These are phyloP conservation scores for Verticillium isaacii DNA, from an alignment of 2,329 filamentous ascomycete genomes.

Conservation along the genomic window DNA sequence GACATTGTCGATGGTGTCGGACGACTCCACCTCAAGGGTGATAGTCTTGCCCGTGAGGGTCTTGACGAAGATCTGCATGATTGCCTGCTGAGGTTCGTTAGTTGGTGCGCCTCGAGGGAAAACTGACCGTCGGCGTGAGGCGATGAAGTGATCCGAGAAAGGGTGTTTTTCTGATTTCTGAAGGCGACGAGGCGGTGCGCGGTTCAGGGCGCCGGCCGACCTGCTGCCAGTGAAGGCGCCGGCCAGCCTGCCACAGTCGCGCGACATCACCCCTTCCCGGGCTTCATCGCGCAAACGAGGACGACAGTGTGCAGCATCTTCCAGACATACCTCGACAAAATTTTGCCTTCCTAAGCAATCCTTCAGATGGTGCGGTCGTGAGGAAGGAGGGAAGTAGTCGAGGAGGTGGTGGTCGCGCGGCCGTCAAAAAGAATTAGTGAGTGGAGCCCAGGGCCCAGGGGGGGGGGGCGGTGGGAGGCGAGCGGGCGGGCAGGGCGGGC, in stretches of 20 bases:
- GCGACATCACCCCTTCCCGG: not conserved
- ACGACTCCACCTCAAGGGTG: constrained; percentile 99
- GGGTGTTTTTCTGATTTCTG: not conserved
- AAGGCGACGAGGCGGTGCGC: not conserved
- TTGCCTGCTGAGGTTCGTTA: constrained; percentile 51
- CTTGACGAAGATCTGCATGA: constrained; percentile 75
- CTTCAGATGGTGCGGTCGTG: constrained; percentile 43
- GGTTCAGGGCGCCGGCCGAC: not conserved
- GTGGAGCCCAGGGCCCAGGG: not conserved
- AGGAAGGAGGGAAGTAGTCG: not conserved
- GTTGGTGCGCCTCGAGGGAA: constrained; percentile 11
- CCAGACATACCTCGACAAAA: constrained; percentile 59
- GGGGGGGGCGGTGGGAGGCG: not conserved
- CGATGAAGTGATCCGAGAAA: not conserved
- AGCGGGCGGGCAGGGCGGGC: not conserved
- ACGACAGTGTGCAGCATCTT: constrained; percentile 34
- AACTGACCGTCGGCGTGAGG: not conserved
- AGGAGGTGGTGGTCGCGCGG: not conserved
- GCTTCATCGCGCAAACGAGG: not conserved
- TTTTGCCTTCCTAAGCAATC: constrained; percentile 61
- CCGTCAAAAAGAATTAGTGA: constrained; percentile 14
- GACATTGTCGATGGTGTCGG: constrained; percentile 99
- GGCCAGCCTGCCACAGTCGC: not conserved
- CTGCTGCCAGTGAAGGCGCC: not conserved
- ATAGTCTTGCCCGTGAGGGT: constrained; percentile 99